A percentile compares a stretch with the other conserved stretches of the same genome.
Conservation (phyloP, 2,329 filamentous ascomycete species). For the Phyllachora maydis region DNA sequence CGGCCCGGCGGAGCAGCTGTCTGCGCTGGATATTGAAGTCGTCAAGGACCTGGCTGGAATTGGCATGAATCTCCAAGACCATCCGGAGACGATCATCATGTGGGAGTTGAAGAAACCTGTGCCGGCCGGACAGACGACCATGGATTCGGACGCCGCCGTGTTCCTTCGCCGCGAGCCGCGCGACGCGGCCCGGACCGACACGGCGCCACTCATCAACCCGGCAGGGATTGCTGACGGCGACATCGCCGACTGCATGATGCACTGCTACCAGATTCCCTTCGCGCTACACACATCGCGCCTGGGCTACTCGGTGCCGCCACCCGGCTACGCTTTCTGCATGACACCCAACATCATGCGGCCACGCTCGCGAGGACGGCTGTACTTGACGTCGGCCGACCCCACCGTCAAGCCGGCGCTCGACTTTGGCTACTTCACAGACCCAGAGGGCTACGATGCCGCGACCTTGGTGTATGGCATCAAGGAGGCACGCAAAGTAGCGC, state of each 20-base stretch:
- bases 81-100: slow-evolving; percentile 39
- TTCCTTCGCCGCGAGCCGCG: slow-evolving; percentile 62
- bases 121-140: slow-evolving; percentile 63
- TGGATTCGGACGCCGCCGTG: slow-evolving; percentile 78
- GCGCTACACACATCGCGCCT: slow-evolving; percentile 67
- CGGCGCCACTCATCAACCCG: slow-evolving; percentile 25
- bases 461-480: slow-evolving; percentile 61
- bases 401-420: slow-evolving; percentile 63
- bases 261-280: slow-evolving; percentile 92
- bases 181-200: slow-evolving; percentile 39
- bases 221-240: slow-evolving; percentile 40
- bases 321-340: slow-evolving; percentile 81
- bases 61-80: slow-evolving; percentile 39
- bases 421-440: slow-evolving; percentile 79
- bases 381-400: slow-evolving; percentile 57
- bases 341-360: slow-evolving; percentile 79
- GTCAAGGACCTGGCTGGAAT: slow-evolving; percentile 36
- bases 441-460: slow-evolving; percentile 66
- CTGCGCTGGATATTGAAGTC: slow-evolving; percentile 29
- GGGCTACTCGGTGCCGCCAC: slow-evolving; percentile 40
- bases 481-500: slow-evolving; percentile 55
- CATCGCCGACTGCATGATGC: slow-evolving; percentile 82
- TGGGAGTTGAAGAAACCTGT: slow-evolving; percentile 65
- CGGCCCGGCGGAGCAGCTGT: slow-evolving; percentile 30
- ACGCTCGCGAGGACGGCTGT: slow-evolving; percentile 56